phyloP scores from a whole-genome alignment of 805 yeast genomes.

The Maudiozyma barnettii region DNA sequence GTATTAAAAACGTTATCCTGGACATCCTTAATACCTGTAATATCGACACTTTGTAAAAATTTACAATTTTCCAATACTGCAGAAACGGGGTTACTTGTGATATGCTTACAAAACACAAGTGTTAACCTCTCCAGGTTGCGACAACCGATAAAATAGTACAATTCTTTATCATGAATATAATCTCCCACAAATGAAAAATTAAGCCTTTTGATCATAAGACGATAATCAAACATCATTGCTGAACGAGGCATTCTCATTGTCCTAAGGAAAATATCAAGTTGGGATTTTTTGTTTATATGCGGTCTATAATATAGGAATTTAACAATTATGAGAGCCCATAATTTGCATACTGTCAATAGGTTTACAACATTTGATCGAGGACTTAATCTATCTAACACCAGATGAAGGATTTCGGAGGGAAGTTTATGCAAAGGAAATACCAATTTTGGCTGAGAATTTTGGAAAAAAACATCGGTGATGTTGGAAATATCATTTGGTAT shows the following conservation, averaged over 20 bases:
- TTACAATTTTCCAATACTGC: slow-evolving; percentile 54
- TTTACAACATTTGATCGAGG: slow-evolving; percentile 51
- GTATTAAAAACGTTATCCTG: slow-evolving; percentile 62
- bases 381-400: slow-evolving; percentile 55
- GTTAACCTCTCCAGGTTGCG: slow-evolving; percentile 76
- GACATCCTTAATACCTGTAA: slow-evolving; percentile 64
- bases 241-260: slow-evolving; percentile 22
- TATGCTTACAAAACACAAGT: slow-evolving; percentile 63
- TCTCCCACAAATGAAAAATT: slow-evolving; percentile 70
- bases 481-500: no score
- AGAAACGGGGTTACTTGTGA: slow-evolving; percentile 54
- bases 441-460: not conserved
- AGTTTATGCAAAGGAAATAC: slow-evolving; percentile 27
- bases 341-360: slow-evolving; percentile 62
- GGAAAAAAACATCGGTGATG: not conserved
- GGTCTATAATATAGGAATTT: slow-evolving; percentile 88
- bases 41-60: slow-evolving; percentile 73
- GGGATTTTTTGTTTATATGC: slow-evolving; percentile 49
- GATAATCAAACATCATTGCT: slow-evolving; percentile 55
- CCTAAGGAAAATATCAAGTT: slow-evolving; percentile 32
- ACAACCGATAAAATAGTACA: slow-evolving; percentile 57
- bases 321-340: slow-evolving; percentile 69
- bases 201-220: slow-evolving; percentile 62
- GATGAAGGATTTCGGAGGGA: slow-evolving; percentile 50
- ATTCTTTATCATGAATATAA: slow-evolving; percentile 52